Percentiles rank a stretch among this genome's conserved stretches.
phyloP scores from a whole-genome alignment of 1,284 basidiomycete species.

The Leccinum fuscescens region DNA sequence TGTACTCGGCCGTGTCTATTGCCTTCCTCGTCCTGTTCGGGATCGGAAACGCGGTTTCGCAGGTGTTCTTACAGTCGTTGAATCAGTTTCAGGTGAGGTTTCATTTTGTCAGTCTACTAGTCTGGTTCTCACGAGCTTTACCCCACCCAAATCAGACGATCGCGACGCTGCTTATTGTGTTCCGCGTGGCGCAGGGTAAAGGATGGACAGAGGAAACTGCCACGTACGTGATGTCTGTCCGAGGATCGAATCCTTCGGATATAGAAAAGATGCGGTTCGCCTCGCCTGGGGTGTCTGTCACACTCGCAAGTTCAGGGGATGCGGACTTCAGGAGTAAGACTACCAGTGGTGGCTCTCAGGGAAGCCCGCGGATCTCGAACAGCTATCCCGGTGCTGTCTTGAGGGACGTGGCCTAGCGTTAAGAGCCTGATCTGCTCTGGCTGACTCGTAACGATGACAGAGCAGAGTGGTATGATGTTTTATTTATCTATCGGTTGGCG shows the following conservation, averaged over 20 bases:
- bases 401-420: background rate
- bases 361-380: background rate
- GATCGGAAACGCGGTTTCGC: slow-evolving; percentile 13
- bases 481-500: background rate
- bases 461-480: background rate
- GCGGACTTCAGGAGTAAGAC: background rate
- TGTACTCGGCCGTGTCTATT: slow-evolving; percentile 21
- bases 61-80: slow-evolving; percentile 15
- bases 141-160: slow-evolving; percentile 11
- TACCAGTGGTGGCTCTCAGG: background rate
- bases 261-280: slow-evolving; percentile 1
- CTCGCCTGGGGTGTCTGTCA: slow-evolving; percentile 1
- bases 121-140: background rate
- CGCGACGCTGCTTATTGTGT: slow-evolving; percentile 23
- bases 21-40: slow-evolving; percentile 20
- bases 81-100: slow-evolving; percentile 22
- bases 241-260: background rate
- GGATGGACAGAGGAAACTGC: slow-evolving; percentile 19
- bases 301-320: background rate
- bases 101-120: background rate
- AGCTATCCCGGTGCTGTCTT: background rate
- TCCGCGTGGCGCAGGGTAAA: slow-evolving; percentile 27
- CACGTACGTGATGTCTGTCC: slow-evolving; percentile 1
- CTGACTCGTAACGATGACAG: background rate
- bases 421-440: background rate